These are phyloP conservation scores for Xerocomellus intermedius DNA, from an alignment of 768 basidiomycete species.

Conservation along the genomic window DNA sequence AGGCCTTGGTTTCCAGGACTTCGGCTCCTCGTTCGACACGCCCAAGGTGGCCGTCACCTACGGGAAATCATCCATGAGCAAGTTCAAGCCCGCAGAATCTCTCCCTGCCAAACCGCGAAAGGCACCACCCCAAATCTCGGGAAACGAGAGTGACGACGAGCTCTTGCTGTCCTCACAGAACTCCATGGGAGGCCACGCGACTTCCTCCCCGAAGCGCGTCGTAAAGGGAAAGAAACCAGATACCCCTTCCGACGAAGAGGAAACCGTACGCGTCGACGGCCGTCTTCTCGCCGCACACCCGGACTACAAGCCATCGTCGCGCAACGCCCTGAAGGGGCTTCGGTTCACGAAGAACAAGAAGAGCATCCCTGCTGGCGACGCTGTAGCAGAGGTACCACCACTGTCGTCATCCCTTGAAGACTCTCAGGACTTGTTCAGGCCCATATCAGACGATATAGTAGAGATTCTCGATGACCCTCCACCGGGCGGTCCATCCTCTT, in stretches of 20 bases:
- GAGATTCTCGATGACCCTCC: neutral
- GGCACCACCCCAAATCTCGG: neutral
- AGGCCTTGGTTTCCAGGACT: constrained; percentile 26
- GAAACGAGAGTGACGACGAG: constrained; percentile 30
- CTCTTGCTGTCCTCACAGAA: constrained; percentile 27
- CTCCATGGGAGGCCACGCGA: constrained; percentile 13
- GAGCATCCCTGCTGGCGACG: neutral
- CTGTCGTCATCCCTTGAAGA: constrained; percentile 20
- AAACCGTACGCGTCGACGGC: constrained; percentile 17
- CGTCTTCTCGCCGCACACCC: constrained; percentile 22
- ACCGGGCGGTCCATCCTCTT: neutral
- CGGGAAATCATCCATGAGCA: neutral
- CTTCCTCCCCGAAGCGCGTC: constrained; percentile 10
- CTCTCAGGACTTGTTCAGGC: constrained; percentile 25
- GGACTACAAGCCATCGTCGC: constrained; percentile 18
- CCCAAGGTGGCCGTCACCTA: constrained; percentile 1
- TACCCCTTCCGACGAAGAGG: neutral
- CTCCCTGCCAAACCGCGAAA: neutral
- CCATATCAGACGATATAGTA: constrained; percentile 21
- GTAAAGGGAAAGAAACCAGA: constrained; percentile 4
- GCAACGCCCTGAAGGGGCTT: neutral
- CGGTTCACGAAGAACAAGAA: constrained; percentile 39
- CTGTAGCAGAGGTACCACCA: constrained; percentile 9
- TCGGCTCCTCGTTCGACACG: constrained; percentile 21
- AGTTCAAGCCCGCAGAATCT: too few relatives aligned